Evolutionary conservation across 208 protist genomes (phyloP).

Genomic region (Wallacemonas sp.): DNA sequence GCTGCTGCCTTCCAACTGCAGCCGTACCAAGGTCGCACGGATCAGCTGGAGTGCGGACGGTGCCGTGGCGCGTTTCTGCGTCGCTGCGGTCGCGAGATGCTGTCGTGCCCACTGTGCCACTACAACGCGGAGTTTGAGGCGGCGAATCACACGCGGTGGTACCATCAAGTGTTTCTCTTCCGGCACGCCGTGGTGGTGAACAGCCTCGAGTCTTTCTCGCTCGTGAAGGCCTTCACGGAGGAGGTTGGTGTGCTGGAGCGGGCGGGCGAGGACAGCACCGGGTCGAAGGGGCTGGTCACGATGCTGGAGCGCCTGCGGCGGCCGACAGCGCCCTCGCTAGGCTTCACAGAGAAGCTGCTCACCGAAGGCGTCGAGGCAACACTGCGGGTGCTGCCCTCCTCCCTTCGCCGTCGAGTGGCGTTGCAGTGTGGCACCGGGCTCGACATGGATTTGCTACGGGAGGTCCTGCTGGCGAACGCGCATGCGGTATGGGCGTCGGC

Average conservation of each 20-base stretch:
- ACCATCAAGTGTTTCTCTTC: constrained; percentile 58
- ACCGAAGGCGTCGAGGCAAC: constrained; percentile 49
- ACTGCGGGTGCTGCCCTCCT: constrained; percentile 32
- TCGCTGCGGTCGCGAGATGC: constrained; percentile 20
- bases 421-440: constrained; percentile 53
- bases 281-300: not conserved
- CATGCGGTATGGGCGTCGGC: constrained; percentile 29
- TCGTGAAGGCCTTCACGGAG: constrained; percentile 39
- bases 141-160: constrained; percentile 25
- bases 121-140: constrained; percentile 77
- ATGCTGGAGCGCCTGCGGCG: constrained; percentile 33
- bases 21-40: constrained; percentile 23
- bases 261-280: not conserved
- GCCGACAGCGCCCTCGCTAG: constrained; percentile 3
- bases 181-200: constrained; percentile 54
- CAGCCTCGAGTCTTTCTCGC: constrained; percentile 53
- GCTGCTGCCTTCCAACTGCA: constrained; percentile 35
- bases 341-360: constrained; percentile 44
- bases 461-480: constrained; percentile 42
- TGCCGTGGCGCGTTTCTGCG: constrained; percentile 45
- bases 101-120: constrained; percentile 64
- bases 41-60: constrained; percentile 57
- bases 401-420: constrained; percentile 22
- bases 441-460: constrained; percentile 25
- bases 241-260: constrained; percentile 12